These are phyloP conservation scores for Leptodermis oblonga DNA, from an alignment of 257 asterid species.

Conservation along the genomic window DNA sequence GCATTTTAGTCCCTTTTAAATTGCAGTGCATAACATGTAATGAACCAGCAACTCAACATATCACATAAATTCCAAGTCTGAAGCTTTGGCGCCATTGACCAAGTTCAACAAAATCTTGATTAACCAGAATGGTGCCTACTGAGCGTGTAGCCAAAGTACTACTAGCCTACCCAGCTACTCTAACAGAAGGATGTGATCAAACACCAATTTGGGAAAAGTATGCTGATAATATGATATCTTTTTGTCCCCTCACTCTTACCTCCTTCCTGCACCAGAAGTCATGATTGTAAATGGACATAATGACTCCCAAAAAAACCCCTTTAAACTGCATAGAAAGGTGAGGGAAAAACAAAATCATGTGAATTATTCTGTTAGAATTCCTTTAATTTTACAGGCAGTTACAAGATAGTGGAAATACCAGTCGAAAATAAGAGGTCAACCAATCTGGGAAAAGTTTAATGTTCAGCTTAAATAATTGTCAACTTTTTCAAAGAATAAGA, in stretches of 20 bases:
- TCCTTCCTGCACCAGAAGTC: conserved; percentile 63
- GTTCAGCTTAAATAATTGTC: not conserved
- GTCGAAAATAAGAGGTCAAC: not conserved
- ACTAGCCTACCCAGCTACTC: not conserved
- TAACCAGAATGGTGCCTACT: not conserved
- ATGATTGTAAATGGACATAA: not conserved
- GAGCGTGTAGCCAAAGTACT: not conserved
- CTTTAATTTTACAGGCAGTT: not conserved
- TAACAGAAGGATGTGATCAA: conserved; percentile 17
- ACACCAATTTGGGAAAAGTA: conserved; percentile 45
- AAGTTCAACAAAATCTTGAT: not conserved
- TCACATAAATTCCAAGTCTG: not conserved
- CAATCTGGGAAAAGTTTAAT: no score
- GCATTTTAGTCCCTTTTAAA: no score
- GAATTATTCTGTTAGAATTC: not conserved
- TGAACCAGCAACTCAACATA: not conserved
- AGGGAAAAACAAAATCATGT: not conserved
- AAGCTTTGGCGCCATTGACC: not conserved
- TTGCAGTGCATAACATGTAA: not conserved
- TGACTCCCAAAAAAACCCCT: not conserved
- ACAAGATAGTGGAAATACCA: no score
- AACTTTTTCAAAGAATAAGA: not conserved
- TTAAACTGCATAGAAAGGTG: not conserved
- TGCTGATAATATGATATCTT: conserved; percentile 48
- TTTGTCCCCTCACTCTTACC: conserved; percentile 41